Evolutionary conservation across 2,329 filamentous ascomycete genomes (phyloP).

Genomic region (Bimuria novae-zelandiae): DNA sequence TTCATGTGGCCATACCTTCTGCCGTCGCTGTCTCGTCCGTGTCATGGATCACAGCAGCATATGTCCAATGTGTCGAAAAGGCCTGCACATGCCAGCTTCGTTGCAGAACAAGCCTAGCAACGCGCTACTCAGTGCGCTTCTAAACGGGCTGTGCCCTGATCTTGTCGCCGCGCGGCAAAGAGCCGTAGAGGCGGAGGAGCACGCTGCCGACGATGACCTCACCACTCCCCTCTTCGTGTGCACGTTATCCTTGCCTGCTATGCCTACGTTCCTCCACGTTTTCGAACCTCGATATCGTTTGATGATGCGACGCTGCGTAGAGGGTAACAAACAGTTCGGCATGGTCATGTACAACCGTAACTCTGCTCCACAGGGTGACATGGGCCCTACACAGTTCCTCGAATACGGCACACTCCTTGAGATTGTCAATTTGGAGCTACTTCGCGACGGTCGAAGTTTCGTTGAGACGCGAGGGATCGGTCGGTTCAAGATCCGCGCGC

Average conservation of each 20-base stretch:
- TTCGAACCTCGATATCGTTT: slow-evolving; percentile 89
- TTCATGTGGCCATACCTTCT: slow-evolving; percentile 87
- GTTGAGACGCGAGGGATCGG: slow-evolving; percentile 78
- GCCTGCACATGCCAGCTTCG: slow-evolving; percentile 59
- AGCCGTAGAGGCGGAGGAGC: slow-evolving; percentile 62
- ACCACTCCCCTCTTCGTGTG: slow-evolving; percentile 75
- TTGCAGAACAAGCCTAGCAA: slow-evolving; percentile 63
- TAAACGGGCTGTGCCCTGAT: slow-evolving; percentile 70
- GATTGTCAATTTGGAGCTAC: slow-evolving; percentile 73
- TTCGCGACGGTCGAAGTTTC: slow-evolving; percentile 80
- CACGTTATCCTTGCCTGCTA: slow-evolving; percentile 77
- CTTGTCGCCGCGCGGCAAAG: slow-evolving; percentile 63
- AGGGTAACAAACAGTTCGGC: slow-evolving; percentile 76
- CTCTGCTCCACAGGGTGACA: slow-evolving; percentile 57
- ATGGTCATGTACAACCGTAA: slow-evolving; percentile 75
- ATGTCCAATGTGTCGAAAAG: slow-evolving; percentile 80
- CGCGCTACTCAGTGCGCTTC: slow-evolving; percentile 63
- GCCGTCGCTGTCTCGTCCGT: slow-evolving; percentile 75
- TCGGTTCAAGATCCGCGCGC: slow-evolving; percentile 72
- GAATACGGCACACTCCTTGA: slow-evolving; percentile 78
- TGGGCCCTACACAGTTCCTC: slow-evolving; percentile 64
- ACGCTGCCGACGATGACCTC: slow-evolving; percentile 59
- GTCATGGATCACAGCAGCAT: slow-evolving; percentile 76
- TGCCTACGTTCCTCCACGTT: slow-evolving; percentile 85
- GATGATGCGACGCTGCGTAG: slow-evolving; percentile 82